phyloP scores from a whole-genome alignment of 352 stramenopile species.

The Globisporangium emineosum region DNA sequence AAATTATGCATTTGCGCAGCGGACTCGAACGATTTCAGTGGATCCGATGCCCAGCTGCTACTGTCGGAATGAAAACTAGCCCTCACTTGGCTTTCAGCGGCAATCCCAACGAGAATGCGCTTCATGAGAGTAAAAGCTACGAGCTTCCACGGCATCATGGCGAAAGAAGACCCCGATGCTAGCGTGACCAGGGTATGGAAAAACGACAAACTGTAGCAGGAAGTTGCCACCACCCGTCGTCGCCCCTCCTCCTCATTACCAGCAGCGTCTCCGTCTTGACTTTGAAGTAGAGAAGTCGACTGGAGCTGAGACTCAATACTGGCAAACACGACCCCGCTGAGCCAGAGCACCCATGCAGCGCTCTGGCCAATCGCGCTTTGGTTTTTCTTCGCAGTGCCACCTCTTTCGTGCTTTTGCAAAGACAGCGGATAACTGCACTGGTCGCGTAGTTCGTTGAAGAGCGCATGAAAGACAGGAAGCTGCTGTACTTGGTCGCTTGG shows the following conservation, averaged over 20 bases:
- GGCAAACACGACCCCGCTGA: conserved; percentile 23
- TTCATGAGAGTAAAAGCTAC: conserved; percentile 28
- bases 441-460: conserved; percentile 26
- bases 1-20: conserved; percentile 25
- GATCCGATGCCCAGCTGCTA: conserved; percentile 7
- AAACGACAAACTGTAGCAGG: conserved; percentile 27
- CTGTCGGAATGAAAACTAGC: not conserved
- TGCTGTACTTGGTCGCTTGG: not conserved
- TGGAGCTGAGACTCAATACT: not conserved
- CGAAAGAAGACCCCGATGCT: conserved; percentile 8
- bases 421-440: not conserved
- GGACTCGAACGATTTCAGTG: conserved; percentile 1
- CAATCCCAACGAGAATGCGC: conserved; percentile 6
- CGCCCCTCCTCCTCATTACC: not conserved
- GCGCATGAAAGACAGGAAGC: conserved; percentile 21
- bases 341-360: conserved; percentile 32
- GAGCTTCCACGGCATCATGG: conserved; percentile 26
- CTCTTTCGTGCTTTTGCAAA: not conserved
- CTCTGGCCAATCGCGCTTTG: not conserved
- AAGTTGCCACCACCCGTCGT: not conserved
- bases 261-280: not conserved
- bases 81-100: not conserved
- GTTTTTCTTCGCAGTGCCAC: not conserved
- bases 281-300: not conserved
- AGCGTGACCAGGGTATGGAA: conserved; percentile 27